Conservation (phyloP, 208 protist species). For the Trypanosoma mega region DNA sequence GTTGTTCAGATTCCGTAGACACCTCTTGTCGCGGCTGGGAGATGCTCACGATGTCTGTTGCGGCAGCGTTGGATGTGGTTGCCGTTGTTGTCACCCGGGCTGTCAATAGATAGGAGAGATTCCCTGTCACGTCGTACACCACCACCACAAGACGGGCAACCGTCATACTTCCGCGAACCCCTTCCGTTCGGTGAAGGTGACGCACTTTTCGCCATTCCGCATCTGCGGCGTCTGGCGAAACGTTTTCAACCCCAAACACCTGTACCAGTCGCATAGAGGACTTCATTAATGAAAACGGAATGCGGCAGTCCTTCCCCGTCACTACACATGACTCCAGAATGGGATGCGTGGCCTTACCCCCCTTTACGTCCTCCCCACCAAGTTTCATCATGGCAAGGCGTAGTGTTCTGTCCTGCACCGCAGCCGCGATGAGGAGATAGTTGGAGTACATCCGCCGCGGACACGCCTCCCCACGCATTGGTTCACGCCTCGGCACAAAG, state of each 20-base stretch:
- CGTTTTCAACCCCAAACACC: slow-evolving; percentile 64
- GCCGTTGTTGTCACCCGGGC: slow-evolving; percentile 29
- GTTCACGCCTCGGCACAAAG: slow-evolving; percentile 35
- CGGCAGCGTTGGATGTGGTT: neutral
- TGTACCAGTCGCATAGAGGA: slow-evolving; percentile 82
- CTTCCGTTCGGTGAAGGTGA: slow-evolving; percentile 20
- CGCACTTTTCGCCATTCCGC: slow-evolving; percentile 19
- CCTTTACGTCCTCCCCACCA: slow-evolving; percentile 14
- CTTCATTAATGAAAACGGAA: slow-evolving; percentile 64
- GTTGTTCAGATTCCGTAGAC: too few species aligned
- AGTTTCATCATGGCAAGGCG: slow-evolving; percentile 53
- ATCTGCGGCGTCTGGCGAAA: slow-evolving; percentile 19
- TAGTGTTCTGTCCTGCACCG: slow-evolving; percentile 79
- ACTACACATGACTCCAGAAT: slow-evolving; percentile 36
- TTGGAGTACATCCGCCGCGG: slow-evolving; percentile 17
- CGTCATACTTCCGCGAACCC: slow-evolving; percentile 14
- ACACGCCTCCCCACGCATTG: neutral
- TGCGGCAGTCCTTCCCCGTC: slow-evolving; percentile 35
- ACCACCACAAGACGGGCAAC: slow-evolving; percentile 51
- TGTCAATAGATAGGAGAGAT: slow-evolving; percentile 43
- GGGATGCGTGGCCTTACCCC: too few species aligned
- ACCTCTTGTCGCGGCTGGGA: too few species aligned
- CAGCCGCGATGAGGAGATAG: slow-evolving; percentile 55
- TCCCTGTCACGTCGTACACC: slow-evolving; percentile 47
- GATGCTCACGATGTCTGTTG: too few species aligned